Conservation (phyloP, 2,329 filamentous ascomycete species). For the Alternaria panax region DNA sequence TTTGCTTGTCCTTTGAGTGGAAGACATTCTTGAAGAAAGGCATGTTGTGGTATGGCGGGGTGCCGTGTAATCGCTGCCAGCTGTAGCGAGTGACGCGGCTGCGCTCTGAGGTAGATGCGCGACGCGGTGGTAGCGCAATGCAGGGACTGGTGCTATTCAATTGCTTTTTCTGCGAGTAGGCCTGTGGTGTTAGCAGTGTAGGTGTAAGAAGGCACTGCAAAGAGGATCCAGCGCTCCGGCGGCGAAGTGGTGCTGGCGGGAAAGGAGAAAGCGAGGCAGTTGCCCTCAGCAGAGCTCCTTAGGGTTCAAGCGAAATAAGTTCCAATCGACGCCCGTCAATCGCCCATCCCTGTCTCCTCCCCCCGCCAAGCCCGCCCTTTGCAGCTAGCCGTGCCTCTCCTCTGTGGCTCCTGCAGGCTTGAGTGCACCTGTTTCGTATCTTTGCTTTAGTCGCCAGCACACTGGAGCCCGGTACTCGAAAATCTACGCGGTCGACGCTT, state of each 20-base stretch:
- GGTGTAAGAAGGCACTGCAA: not conserved
- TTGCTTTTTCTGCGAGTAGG: slow-evolving; percentile 16
- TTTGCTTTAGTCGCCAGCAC: slow-evolving; percentile 19
- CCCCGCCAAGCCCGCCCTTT: slow-evolving; percentile 10
- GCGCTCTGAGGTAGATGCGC: slow-evolving; percentile 17
- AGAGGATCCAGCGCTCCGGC: not conserved
- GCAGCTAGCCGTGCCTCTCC: slow-evolving; percentile 4
- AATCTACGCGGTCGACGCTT: slow-evolving; percentile 13
- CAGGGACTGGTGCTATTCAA: slow-evolving; percentile 25
- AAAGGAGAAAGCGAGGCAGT: slow-evolving; percentile 27
- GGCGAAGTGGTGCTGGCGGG: slow-evolving; percentile 15
- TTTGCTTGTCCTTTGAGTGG: slow-evolving; percentile 46
- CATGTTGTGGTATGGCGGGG: slow-evolving; percentile 36
- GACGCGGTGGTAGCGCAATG: slow-evolving; percentile 23
- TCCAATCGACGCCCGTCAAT: slow-evolving; percentile 19
- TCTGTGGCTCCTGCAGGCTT: slow-evolving; percentile 1
- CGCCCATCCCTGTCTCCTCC: slow-evolving; percentile 5
- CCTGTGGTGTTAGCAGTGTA: slow-evolving; percentile 10
- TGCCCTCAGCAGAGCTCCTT: slow-evolving; percentile 22
- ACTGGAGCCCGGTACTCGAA: slow-evolving; percentile 11
- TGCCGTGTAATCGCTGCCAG: slow-evolving; percentile 30
- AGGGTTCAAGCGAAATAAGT: slow-evolving; percentile 31
- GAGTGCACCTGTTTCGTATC: slow-evolving; percentile 20
- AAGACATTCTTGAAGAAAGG: slow-evolving; percentile 52
- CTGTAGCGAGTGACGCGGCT: slow-evolving; percentile 10